phyloP scores from a whole-genome alignment of 1,139 yeast species.

The Hansenula lynferdii region DNA sequence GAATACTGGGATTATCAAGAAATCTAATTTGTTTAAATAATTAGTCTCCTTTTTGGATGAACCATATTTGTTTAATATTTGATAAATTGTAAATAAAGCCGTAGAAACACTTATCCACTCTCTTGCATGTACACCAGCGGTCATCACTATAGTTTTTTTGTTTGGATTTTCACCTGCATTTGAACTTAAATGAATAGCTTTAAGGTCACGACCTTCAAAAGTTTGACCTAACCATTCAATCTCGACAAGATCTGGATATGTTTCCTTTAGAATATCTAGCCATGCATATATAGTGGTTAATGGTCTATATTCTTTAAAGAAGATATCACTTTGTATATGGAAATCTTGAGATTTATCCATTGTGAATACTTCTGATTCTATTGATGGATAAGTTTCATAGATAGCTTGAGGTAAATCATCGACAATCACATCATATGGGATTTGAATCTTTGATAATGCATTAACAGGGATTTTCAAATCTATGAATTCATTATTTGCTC shows the following conservation, averaged over 20 bases:
- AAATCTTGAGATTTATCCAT: constrained; percentile 15
- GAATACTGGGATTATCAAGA: constrained; percentile 72
- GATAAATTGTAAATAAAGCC: constrained; percentile 56
- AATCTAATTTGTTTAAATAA: constrained; percentile 51
- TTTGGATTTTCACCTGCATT: constrained; percentile 39
- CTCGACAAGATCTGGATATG: constrained; percentile 55
- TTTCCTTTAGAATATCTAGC: constrained; percentile 51
- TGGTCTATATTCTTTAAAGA: constrained; percentile 69
- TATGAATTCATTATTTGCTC: constrained; percentile 28
- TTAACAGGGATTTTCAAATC: constrained; percentile 40
- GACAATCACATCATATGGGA: constrained; percentile 40
- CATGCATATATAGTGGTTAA: constrained; percentile 67
- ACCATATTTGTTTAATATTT: constrained; percentile 49
- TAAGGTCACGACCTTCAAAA: constrained; percentile 64
- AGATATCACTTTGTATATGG: constrained; percentile 28
- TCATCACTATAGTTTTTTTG: constrained; percentile 66
- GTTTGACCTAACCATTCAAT: constrained; percentile 72
- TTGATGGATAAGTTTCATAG: constrained; percentile 46
- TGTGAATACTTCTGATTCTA: constrained; percentile 15
- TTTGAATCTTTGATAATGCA: too few species aligned
- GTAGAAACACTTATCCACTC: constrained; percentile 86
- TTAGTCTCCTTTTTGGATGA: constrained; percentile 31
- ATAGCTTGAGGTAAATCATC: constrained; percentile 53
- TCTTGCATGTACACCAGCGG: constrained; percentile 86
- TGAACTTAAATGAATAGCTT: constrained; percentile 58